These are phyloP conservation scores for Rhodosporidiobolus sp. DNA, from an alignment of 768 basidiomycete genomes.

Conservation along the genomic window DNA sequence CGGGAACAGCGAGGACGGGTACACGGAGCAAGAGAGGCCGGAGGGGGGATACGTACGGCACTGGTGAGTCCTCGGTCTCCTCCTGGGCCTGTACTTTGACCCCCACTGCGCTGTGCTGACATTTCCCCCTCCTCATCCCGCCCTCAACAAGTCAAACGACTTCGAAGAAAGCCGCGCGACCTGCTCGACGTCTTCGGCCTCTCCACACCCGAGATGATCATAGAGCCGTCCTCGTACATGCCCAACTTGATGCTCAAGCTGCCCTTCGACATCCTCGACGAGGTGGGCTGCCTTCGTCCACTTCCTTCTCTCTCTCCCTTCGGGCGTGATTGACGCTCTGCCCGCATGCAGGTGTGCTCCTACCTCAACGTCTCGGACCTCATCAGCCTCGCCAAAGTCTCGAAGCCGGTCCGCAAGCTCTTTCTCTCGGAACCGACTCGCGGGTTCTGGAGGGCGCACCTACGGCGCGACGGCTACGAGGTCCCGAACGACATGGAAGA, in stretches of 20 bases:
- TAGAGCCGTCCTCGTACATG: neutral
- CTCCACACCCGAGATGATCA: neutral
- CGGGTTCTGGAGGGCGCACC: neutral
- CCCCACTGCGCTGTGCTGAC: too few species aligned
- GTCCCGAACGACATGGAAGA: neutral
- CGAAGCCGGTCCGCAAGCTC: neutral
- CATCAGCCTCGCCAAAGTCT: neutral
- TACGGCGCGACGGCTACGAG: constrained; percentile 1
- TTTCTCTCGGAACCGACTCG: neutral
- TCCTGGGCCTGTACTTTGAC: too few species aligned
- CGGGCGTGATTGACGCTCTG: neutral
- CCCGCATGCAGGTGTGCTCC: neutral
- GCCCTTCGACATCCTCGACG: neutral
- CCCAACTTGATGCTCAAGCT: neutral
- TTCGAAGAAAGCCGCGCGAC: neutral
- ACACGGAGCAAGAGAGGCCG: neutral
- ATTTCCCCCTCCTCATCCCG: neutral
- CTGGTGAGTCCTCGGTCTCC: neutral
- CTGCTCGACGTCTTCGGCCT: neutral
- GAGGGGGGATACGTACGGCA: neutral
- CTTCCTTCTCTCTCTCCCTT: neutral
- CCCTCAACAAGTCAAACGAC: neutral
- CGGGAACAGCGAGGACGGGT: neutral
- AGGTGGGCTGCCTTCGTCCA: neutral
- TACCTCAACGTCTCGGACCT: neutral